Evolutionary conservation across 176 grass and related monocot species (phyloP), one percentile per base, ranked within the genome.

Genomic region (Oryza brachyantha): DNA sequence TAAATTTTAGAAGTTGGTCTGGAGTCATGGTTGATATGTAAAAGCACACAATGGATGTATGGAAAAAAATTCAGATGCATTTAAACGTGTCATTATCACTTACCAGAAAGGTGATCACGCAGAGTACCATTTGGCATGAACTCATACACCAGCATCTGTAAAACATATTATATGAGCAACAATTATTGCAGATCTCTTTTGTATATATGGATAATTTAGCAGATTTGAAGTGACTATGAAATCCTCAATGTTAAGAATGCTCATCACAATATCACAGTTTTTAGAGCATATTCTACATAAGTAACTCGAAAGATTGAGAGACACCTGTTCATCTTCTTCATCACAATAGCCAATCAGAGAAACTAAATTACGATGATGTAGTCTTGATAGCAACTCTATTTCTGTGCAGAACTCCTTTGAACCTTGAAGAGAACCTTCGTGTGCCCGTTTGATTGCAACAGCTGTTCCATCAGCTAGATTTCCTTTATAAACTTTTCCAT

Each of bases 91-190:
- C 1, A 68, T 55, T 46, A 11, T 36, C 29, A 84, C 70, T 87
- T 84, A 93, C 95, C 80, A 71, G 87, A 90, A 85, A 98, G 85
- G 68, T 94, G 95, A 78, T 94, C 95, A 37, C 95, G 85, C 45
- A 98, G 61, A 78, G 92, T 98, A 74, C 92, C 95, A 84, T 98
- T 94, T 24, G 87, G 80, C 85, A 98, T 98, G 70, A 90, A 98
- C 57, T 98, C 92, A 81, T 98, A 98, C 67, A 98, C 95, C 64
- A 98, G 61, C 95, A 98, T 98, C 95, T 98, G 82, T 42, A 82
- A 87, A 79, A 89, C 42, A 86, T 16, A 62, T 58, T 71, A 5
- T 75, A 59, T 89, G 35, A 89, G 72, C 8, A 77, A 19, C 37
- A 66, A 10, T 19, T 79, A 64, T 42, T 78, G 29, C 27, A 65